These are phyloP conservation scores for Globisporangium nagaii DNA, from an alignment of 352 stramenopile species.

Conservation along the genomic window DNA sequence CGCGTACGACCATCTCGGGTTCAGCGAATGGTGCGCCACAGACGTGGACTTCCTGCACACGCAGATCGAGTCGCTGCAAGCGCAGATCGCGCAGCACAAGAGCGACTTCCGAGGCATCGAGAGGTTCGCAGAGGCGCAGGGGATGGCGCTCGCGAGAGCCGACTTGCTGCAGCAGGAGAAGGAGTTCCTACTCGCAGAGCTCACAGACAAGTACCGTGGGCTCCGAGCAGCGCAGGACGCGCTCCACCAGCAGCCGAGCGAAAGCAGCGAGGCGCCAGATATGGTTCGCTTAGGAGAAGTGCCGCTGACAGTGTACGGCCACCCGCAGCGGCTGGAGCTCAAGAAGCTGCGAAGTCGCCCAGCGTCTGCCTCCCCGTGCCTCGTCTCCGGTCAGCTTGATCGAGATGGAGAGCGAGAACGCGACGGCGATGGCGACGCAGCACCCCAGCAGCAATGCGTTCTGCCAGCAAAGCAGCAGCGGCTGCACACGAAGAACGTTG, in stretches of 20 bases:
- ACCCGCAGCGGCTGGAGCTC: slow-evolving; percentile 31
- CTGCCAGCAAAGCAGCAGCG: background rate
- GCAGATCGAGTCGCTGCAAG: slow-evolving; percentile 17
- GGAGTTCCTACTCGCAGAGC: slow-evolving; percentile 42
- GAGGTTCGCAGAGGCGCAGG: slow-evolving; percentile 16
- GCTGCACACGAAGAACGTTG: background rate
- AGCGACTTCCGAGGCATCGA: slow-evolving; percentile 4
- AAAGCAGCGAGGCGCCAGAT: background rate
- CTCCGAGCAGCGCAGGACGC: slow-evolving; percentile 19
- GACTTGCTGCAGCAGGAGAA: slow-evolving; percentile 52
- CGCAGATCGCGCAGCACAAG: slow-evolving; percentile 19
- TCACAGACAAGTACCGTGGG: slow-evolving; percentile 40
- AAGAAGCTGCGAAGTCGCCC: slow-evolving; percentile 26
- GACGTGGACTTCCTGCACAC: slow-evolving; percentile 37
- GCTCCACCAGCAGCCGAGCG: background rate
- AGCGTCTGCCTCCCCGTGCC: slow-evolving; percentile 18
- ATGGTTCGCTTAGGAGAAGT: slow-evolving; percentile 1
- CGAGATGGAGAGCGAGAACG: slow-evolving; percentile 1
- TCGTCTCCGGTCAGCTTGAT: slow-evolving; percentile 1
- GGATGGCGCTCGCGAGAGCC: slow-evolving; percentile 26
- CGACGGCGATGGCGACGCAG: background rate
- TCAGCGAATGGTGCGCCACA: slow-evolving; percentile 38
- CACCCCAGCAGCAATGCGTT: background rate
- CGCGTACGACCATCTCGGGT: slow-evolving; percentile 43
- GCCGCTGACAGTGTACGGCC: slow-evolving; percentile 49